These are phyloP conservation scores for Pestalotiopsis sp. DNA, from an alignment of 2,329 filamentous ascomycete species.

Conservation along the genomic window DNA sequence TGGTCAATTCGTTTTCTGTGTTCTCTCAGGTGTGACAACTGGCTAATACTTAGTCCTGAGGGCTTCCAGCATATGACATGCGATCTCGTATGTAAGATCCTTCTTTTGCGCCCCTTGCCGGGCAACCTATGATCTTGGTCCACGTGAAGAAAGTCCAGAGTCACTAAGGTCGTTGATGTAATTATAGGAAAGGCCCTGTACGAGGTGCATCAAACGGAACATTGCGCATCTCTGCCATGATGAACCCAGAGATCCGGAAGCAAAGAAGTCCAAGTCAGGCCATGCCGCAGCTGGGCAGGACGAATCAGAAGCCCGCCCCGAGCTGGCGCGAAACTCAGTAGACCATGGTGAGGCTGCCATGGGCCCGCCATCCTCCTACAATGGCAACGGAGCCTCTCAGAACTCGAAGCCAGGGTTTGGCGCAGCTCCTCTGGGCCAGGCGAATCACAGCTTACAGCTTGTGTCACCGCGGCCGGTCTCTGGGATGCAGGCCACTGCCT, in stretches of 20 bases:
- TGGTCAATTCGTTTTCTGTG: not conserved
- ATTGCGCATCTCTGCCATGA: conserved; percentile 99
- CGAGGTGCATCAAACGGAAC: conserved; percentile 96
- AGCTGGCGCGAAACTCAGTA: conserved; percentile 58
- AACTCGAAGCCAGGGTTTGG: conserved; percentile 47
- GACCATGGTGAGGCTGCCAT: conserved; percentile 56
- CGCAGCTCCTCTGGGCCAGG: conserved; percentile 49
- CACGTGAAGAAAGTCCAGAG: conserved; percentile 29
- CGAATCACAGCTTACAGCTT: conserved; percentile 60
- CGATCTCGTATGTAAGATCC: conserved; percentile 73
- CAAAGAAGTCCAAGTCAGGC: conserved; percentile 78
- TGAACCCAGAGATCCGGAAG: conserved; percentile 82
- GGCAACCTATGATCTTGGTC: conserved; percentile 21
- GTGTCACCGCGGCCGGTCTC: conserved; percentile 73
- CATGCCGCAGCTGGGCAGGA: conserved; percentile 59
- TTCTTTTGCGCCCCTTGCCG: conserved; percentile 33
- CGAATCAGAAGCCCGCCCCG: conserved; percentile 60
- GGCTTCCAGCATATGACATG: conserved; percentile 82
- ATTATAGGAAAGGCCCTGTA: conserved; percentile 87
- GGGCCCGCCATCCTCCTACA: conserved; percentile 49
- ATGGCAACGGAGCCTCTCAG: conserved; percentile 37
- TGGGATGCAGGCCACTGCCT: conserved; percentile 64
- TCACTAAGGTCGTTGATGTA: conserved; percentile 34
- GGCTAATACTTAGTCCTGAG: conserved; percentile 48
- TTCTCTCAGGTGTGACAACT: conserved; percentile 27